Conservation (phyloP, 371 early-diverging fungal genomes). For the Modicella reniformis region DNA sequence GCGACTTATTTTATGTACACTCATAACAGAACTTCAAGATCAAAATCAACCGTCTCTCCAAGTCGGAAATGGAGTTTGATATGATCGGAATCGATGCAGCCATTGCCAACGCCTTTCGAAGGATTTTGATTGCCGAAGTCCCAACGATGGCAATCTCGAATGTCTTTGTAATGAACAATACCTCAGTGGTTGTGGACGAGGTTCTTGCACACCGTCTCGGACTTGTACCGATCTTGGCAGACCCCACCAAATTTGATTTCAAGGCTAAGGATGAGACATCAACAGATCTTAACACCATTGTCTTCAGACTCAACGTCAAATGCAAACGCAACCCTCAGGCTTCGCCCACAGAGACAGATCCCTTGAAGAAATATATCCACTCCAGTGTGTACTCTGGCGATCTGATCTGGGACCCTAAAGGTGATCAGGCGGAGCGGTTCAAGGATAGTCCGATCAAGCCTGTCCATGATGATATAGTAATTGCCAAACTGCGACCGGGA, state of each 20-base stretch:
- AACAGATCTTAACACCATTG: constrained; percentile 94
- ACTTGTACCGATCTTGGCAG: constrained; percentile 93
- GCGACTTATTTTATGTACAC: neutral
- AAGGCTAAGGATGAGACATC: constrained; percentile 77
- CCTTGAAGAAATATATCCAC: constrained; percentile 57
- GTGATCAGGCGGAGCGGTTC: constrained; percentile 83
- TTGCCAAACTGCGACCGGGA: constrained; percentile 95
- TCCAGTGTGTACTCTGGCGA: constrained; percentile 80
- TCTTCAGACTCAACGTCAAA: constrained; percentile 84
- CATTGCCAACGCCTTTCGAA: constrained; percentile 95
- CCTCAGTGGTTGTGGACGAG: constrained; percentile 96
- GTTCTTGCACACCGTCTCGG: constrained; percentile 97
- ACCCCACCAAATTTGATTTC: constrained; percentile 84
- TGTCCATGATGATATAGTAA: constrained; percentile 88
- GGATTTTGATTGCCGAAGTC: constrained; percentile 96
- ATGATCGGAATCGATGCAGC: constrained; percentile 93
- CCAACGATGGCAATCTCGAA: constrained; percentile 98
- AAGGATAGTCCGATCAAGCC: constrained; percentile 72
- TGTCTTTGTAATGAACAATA: constrained; percentile 95
- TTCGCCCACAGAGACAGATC: constrained; percentile 74
- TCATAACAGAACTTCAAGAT: constrained; percentile 68
- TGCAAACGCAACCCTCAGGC: constrained; percentile 77
- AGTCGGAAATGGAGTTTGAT: constrained; percentile 92
- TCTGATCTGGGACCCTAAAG: constrained; percentile 90
- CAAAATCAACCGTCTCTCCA: constrained; percentile 73